Percentiles rank a stretch among this genome's conserved stretches.
These are phyloP conservation scores for Aphanomyces invadans DNA, from an alignment of 352 stramenopile genomes.

Conservation along the genomic window DNA sequence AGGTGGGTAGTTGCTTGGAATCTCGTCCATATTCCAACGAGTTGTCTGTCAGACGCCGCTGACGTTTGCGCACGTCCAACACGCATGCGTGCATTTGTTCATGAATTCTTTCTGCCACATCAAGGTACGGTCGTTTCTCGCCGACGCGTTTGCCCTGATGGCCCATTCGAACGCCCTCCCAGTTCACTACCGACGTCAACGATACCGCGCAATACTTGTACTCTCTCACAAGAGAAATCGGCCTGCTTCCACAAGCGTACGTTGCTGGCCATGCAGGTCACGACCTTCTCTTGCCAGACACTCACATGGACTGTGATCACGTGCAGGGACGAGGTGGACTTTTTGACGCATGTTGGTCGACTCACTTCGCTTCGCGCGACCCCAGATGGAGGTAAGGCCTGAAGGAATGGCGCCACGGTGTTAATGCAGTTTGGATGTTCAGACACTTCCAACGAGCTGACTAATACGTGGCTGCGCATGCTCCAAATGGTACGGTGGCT, in stretches of 20 bases:
- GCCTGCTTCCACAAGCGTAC: background rate
- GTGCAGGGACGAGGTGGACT: background rate
- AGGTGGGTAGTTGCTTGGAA: background rate
- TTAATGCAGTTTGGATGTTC: background rate
- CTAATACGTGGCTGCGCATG: constrained; percentile 19
- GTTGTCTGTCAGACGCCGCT: background rate
- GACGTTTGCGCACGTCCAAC: constrained; percentile 16
- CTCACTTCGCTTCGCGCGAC: constrained; percentile 15
- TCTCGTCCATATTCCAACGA: background rate
- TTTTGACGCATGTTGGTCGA: constrained; percentile 7
- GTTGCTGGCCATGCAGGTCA: too few species aligned
- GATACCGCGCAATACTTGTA: constrained; percentile 6
- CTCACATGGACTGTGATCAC: too few species aligned
- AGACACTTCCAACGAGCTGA: constrained; percentile 11
- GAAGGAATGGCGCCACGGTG: background rate
- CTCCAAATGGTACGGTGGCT: constrained; percentile 5
- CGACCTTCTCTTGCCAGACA: too few species aligned
- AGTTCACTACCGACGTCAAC: constrained; percentile 10
- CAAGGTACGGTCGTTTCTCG: background rate
- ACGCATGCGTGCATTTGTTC: constrained; percentile 15
- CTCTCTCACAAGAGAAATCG: constrained; percentile 10
- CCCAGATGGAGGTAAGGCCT: background rate
- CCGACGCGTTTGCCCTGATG: background rate
- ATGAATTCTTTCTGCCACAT: constrained; percentile 22
- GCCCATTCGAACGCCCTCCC: background rate